phyloP scores from a whole-genome alignment of 768 basidiomycete species.

The Boletellus emodensis region DNA sequence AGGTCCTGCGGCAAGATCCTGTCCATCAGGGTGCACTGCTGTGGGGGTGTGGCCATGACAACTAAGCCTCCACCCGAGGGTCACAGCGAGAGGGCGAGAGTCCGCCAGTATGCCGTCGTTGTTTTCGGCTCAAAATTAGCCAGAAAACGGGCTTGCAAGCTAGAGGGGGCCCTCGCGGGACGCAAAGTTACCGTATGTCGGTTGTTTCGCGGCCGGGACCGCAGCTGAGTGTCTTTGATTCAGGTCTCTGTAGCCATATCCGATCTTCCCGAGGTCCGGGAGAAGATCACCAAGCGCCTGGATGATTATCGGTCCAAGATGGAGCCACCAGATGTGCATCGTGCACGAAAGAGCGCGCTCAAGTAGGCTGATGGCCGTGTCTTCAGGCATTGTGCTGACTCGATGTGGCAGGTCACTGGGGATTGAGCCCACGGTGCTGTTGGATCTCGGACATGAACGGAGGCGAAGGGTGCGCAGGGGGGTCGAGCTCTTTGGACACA shows the following conservation, averaged over 20 bases:
- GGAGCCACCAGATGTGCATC: slow-evolving; percentile 14
- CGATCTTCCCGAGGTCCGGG: slow-evolving; percentile 34
- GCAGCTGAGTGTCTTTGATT: not conserved
- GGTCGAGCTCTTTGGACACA: slow-evolving; percentile 9
- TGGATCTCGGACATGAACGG: slow-evolving; percentile 11
- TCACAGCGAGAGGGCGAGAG: slow-evolving; percentile 35
- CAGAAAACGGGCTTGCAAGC: slow-evolving; percentile 39
- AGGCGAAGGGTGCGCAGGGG: slow-evolving; percentile 3
- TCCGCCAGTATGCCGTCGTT: slow-evolving; percentile 51
- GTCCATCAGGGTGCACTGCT: slow-evolving; percentile 26
- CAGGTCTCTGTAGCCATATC: slow-evolving; percentile 27
- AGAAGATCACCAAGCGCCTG: slow-evolving; percentile 27
- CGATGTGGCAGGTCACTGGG: slow-evolving; percentile 18
- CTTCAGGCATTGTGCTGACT: slow-evolving; percentile 2
- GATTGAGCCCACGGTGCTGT: slow-evolving; percentile 25
- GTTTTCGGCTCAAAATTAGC: slow-evolving; percentile 38
- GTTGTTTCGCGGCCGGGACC: not conserved
- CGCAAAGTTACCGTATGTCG: slow-evolving; percentile 40
- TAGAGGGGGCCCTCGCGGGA: slow-evolving; percentile 39
- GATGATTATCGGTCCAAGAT: slow-evolving; percentile 19
- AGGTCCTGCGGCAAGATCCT: slow-evolving; percentile 21
- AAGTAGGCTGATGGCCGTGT: slow-evolving; percentile 9
- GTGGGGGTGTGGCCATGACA: slow-evolving; percentile 31
- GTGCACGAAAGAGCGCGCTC: slow-evolving; percentile 22
- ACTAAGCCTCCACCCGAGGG: slow-evolving; percentile 19